These are phyloP conservation scores for Rhodamnia rubescens DNA, from an alignment of 345 rosid species.

Conservation along the genomic window DNA sequence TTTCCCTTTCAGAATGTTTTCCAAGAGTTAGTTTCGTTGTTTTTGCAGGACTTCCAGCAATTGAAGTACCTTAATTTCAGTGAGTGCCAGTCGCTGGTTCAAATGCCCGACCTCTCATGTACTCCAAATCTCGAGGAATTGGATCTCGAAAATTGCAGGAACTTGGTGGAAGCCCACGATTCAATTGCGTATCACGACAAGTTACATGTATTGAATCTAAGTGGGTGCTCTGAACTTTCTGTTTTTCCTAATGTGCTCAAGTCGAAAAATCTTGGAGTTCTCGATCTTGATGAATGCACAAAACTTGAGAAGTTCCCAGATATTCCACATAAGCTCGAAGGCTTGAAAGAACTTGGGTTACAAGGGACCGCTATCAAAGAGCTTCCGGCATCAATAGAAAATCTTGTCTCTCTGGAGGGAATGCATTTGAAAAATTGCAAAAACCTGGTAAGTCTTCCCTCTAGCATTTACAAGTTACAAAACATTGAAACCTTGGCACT, in stretches of 20 bases:
- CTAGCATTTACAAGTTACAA: too few relatives aligned
- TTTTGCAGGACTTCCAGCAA: neutral
- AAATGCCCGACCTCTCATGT: neutral
- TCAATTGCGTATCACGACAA: neutral
- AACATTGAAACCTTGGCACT: too few relatives aligned
- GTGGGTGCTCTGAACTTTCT: neutral
- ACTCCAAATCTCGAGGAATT: neutral
- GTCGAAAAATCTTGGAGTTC: neutral
- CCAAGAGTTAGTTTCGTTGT: neutral
- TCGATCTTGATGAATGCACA: neutral
- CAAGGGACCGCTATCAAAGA: rapidly evolving
- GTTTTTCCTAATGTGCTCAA: neutral
- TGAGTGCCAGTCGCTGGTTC: neutral
- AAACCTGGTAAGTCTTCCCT: neutral
- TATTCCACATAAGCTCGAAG: neutral
- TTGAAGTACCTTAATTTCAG: neutral
- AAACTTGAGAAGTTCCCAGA: neutral
- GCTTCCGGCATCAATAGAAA: neutral
- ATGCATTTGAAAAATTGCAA: neutral
- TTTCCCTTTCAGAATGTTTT: neutral
- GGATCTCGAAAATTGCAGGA: neutral
- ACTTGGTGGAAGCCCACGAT: neutral
- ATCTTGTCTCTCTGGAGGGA: neutral
- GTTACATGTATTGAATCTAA: neutral
- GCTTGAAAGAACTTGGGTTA: rapidly evolving